These are phyloP conservation scores for Physcomitrellopsis africana DNA, from an alignment of 225 moss, liverwort and hornwort genomes.

Conservation along the genomic window DNA sequence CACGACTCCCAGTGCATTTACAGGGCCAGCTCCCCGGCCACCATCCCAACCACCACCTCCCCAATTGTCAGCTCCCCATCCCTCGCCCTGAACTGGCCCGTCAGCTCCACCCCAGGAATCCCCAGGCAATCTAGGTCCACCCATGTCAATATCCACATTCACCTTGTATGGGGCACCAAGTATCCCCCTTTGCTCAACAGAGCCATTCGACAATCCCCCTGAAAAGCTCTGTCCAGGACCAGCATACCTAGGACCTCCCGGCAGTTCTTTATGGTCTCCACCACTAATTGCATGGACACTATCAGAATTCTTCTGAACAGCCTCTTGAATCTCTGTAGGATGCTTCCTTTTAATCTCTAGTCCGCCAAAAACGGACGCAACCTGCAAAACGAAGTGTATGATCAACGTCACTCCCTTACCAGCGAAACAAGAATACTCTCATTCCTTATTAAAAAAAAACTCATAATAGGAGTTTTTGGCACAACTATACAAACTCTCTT, in stretches of 20 bases:
- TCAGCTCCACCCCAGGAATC: slow-evolving; percentile 66
- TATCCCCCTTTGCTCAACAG: slow-evolving; percentile 66
- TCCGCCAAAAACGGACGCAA: slow-evolving; percentile 82
- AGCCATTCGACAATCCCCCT: slow-evolving; percentile 54
- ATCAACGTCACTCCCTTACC: slow-evolving; percentile 26
- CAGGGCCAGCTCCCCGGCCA: slow-evolving; percentile 56
- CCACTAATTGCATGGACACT: slow-evolving; percentile 39
- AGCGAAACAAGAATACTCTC: background rate
- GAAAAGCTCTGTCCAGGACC: slow-evolving; percentile 53
- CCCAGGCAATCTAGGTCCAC: slow-evolving; percentile 40
- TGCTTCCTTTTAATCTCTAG: slow-evolving; percentile 52
- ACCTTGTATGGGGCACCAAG: slow-evolving; percentile 57
- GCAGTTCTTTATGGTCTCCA: slow-evolving; percentile 46
- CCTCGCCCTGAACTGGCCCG: slow-evolving; percentile 56
- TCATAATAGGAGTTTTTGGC: background rate
- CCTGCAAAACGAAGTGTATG: slow-evolving; percentile 38
- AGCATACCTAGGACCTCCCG: slow-evolving; percentile 32
- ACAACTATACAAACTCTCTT: background rate
- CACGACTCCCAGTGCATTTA: slow-evolving; percentile 77
- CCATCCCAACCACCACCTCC: slow-evolving; percentile 67
- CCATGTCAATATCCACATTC: slow-evolving; percentile 61
- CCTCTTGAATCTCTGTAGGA: slow-evolving; percentile 44
- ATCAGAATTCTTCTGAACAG: slow-evolving; percentile 50
- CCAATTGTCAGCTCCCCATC: slow-evolving; percentile 66
- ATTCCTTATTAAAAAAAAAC: background rate